These are phyloP conservation scores for Dothideomycetes sp. DNA, from an alignment of 2,329 filamentous ascomycete species.

Conservation along the genomic window DNA sequence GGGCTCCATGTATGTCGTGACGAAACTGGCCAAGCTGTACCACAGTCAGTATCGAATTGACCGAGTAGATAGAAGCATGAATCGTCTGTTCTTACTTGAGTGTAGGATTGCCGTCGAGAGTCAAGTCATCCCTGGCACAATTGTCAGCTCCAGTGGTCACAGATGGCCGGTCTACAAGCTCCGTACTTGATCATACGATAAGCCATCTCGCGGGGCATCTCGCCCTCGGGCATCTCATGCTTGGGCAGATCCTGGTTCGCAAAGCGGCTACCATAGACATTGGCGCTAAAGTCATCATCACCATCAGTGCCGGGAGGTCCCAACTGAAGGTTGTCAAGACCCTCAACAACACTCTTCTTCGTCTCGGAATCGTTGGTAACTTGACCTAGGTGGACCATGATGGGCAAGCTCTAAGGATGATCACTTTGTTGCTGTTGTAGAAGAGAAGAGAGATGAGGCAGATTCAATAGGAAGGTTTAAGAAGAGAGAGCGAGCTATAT, in stretches of 20 bases:
- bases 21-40: conserved; percentile 74
- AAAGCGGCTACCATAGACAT: conserved; percentile 81
- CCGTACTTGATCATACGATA: conserved; percentile 82
- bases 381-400: conserved; percentile 28
- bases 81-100: conserved; percentile 52
- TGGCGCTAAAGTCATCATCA: conserved; percentile 57
- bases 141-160: conserved; percentile 7
- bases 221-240: conserved; percentile 75
- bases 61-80: neutral
- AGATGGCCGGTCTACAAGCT: neutral
- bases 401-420: too few relatives aligned
- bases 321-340: conserved; percentile 40
- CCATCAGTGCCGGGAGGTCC: conserved; percentile 31
- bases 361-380: conserved; percentile 26
- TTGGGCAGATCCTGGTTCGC: conserved; percentile 71
- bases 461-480: neutral
- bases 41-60: conserved; percentile 14
- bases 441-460: too few relatives aligned
- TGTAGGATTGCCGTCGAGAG: conserved; percentile 83
- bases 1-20: conserved; percentile 96
- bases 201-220: conserved; percentile 89
- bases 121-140: conserved; percentile 74
- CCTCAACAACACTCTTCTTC: conserved; percentile 31
- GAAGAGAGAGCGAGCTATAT: too few relatives aligned
- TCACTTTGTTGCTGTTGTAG: too few relatives aligned